Conservation (phyloP, 306 rosid species). For the Prunus persica region Prunus_persica_NCBIv2 NC_034016.1:22490501-22491000, state of each 20-base stretch:
- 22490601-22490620: slow-evolving; percentile 63
- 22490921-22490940: slow-evolving; percentile 65
- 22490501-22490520: not conserved
- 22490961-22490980: slow-evolving; percentile 76
- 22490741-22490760: slow-evolving; percentile 86
- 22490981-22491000: slow-evolving; percentile 27
- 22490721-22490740: slow-evolving; percentile 86
- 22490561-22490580: not conserved
- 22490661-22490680: slow-evolving; percentile 81
- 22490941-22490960: slow-evolving; percentile 69
- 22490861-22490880: slow-evolving; percentile 14
- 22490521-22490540: not conserved
- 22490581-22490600: slow-evolving; percentile 58
- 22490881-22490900: slow-evolving; percentile 66
- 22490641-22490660: slow-evolving; percentile 57
- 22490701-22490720: slow-evolving; percentile 78
- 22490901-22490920: slow-evolving; percentile 88
- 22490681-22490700: slow-evolving; percentile 75
- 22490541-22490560: slow-evolving; percentile 20
- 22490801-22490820: slow-evolving; percentile 23
- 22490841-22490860: too few relatives aligned
- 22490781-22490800: slow-evolving; percentile 24
- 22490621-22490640: slow-evolving; percentile 60
- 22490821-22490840: slow-evolving; percentile 8
- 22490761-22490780: slow-evolving; percentile 69